phyloP scores from a whole-genome alignment of 345 rosid species.

The Punica granatum region DNA sequence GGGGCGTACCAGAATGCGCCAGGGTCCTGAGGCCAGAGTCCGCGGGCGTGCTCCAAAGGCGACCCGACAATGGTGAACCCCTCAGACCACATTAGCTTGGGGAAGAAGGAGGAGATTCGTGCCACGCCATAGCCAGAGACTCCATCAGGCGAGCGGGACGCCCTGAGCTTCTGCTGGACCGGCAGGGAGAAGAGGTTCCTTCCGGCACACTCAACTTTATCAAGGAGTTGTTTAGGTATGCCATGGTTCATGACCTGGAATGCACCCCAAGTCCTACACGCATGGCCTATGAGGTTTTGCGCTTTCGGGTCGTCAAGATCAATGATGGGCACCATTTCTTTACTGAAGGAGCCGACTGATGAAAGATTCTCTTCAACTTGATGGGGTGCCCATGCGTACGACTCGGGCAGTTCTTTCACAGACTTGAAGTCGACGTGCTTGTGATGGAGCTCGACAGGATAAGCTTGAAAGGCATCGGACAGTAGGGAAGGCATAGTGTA shows the following conservation, averaged over 20 bases:
- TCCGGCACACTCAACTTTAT: slow-evolving; percentile 35
- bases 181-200: slow-evolving; percentile 58
- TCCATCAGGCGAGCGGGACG: slow-evolving; percentile 57
- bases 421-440: slow-evolving; percentile 50
- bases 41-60: slow-evolving; percentile 60
- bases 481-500: slow-evolving; percentile 50
- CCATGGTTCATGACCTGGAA: slow-evolving; percentile 76
- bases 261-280: slow-evolving; percentile 79
- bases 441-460: slow-evolving; percentile 45
- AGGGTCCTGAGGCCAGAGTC: slow-evolving; percentile 76
- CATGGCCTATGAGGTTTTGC: slow-evolving; percentile 42
- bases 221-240: slow-evolving; percentile 38
- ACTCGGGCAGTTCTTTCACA: slow-evolving; percentile 63
- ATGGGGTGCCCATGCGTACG: slow-evolving; percentile 48
- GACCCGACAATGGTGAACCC: slow-evolving; percentile 85
- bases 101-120: slow-evolving; percentile 65
- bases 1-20: slow-evolving; percentile 49
- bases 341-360: slow-evolving; percentile 8
- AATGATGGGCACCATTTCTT: slow-evolving; percentile 49
- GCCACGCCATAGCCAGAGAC: slow-evolving; percentile 78
- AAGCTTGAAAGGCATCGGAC: slow-evolving; percentile 41
- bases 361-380: slow-evolving; percentile 29
- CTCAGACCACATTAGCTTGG: slow-evolving; percentile 94
- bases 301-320: slow-evolving; percentile 56
- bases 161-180: slow-evolving; percentile 52